These are phyloP conservation scores for Pyrenopolyporus hunteri DNA, from an alignment of 495 filamentous ascomycete genomes.

Conservation along the genomic window DNA sequence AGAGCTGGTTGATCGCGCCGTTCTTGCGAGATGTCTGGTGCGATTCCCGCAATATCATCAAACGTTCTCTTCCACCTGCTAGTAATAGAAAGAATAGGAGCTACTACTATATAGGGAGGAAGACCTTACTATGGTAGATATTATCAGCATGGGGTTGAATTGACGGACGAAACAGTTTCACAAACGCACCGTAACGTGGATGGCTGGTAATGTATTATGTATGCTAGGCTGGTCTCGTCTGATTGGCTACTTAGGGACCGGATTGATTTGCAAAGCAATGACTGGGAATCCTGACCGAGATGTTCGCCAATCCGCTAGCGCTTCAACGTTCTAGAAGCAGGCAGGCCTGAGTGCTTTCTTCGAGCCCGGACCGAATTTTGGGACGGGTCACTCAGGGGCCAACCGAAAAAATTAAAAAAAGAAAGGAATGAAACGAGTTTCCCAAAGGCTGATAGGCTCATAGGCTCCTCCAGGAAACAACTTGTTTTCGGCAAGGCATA, in stretches of 20 bases:
- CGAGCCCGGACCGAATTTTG: not conserved
- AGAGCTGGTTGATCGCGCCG: too few species aligned
- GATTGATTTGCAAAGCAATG: not conserved
- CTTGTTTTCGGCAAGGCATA: conserved; percentile 10
- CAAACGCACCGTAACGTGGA: conserved; percentile 27
- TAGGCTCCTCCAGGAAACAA: conserved; percentile 24
- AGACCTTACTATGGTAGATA: too few species aligned
- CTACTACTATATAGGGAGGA: too few species aligned
- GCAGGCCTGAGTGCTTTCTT: not conserved
- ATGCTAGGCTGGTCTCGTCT: conserved; percentile 16
- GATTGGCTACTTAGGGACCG: conserved; percentile 4
- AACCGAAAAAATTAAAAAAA: conserved; percentile 3
- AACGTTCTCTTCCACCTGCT: too few species aligned
- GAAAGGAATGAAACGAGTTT: conserved; percentile 19
- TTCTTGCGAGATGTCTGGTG: too few species aligned
- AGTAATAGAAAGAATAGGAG: too few species aligned
- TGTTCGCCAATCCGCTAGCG: conserved; percentile 3
- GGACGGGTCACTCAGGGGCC: not conserved
- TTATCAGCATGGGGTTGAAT: not conserved
- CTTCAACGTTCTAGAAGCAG: conserved; percentile 4
- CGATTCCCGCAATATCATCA: too few species aligned
- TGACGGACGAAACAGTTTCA: conserved; percentile 22
- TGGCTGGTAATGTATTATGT: conserved; percentile 12
- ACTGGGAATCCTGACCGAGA: conserved; percentile 10
- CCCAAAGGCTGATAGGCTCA: conserved; percentile 13